These are phyloP conservation scores for Mucor mucedo DNA, from an alignment of 371 early-diverging fungal species.

Conservation along the genomic window DNA sequence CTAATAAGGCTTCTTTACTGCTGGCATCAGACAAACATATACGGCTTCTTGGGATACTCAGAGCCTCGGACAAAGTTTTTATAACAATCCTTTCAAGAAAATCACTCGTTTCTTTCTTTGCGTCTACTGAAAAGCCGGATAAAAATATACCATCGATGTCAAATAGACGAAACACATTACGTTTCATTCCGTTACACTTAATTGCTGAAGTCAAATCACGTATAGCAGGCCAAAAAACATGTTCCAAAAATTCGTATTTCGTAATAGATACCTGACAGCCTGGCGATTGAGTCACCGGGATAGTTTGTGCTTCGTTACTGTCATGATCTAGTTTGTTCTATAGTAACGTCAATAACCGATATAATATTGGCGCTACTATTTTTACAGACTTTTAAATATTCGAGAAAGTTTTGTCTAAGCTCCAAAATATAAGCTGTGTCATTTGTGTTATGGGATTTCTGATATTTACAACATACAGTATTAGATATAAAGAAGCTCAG, in stretches of 20 bases:
- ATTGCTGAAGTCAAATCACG: slow-evolving; percentile 3
- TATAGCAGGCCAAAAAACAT: slow-evolving; percentile 9
- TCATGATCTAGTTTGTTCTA: slow-evolving; percentile 1
- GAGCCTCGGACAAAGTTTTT: too few relatives aligned
- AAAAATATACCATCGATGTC: slow-evolving; percentile 5
- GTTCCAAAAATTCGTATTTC: slow-evolving; percentile 13
- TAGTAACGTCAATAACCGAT: not conserved
- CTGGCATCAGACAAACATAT: not conserved
- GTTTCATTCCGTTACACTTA: slow-evolving; percentile 2
- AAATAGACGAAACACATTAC: not conserved
- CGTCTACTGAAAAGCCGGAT: not conserved
- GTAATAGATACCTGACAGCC: slow-evolving; percentile 1
- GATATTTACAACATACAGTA: not conserved
- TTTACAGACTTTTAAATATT: not conserved
- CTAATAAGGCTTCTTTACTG: not conserved
- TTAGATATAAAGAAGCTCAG: not conserved
- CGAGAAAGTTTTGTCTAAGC: not conserved
- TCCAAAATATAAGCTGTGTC: not conserved
- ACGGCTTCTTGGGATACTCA: too few relatives aligned
- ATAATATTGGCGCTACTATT: not conserved
- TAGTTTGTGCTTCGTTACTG: slow-evolving; percentile 1
- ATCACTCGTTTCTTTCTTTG: too few relatives aligned
- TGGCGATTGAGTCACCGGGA: not conserved
- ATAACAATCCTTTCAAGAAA: too few relatives aligned
- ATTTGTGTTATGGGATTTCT: not conserved